phyloP scores from a whole-genome alignment of 2,329 filamentous ascomycete genomes.

The Trichoderma brevicompactum region DNA sequence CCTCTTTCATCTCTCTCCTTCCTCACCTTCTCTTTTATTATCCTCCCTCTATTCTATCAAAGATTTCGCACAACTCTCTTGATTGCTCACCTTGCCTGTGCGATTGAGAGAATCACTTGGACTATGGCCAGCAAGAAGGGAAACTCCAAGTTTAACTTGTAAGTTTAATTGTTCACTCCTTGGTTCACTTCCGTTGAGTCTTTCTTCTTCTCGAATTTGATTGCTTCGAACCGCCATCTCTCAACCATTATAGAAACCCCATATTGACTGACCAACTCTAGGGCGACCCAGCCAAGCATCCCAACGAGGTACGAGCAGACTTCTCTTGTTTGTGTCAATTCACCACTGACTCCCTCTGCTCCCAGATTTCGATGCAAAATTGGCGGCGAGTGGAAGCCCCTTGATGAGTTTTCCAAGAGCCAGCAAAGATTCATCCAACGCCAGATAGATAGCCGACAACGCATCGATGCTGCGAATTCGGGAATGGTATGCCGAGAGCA shows the following conservation, averaged over 20 bases:
- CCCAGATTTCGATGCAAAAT: slow-evolving; percentile 43
- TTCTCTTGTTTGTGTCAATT: no score
- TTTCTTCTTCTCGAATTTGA: background rate
- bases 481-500: slow-evolving; percentile 47
- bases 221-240: background rate
- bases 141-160: background rate
- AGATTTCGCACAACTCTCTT: background rate
- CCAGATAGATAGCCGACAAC: slow-evolving; percentile 27
- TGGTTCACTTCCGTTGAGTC: no score
- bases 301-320: slow-evolving; percentile 30
- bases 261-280: slow-evolving; percentile 12
- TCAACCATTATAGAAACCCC: background rate
- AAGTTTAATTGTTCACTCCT: background rate
- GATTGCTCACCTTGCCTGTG: background rate
- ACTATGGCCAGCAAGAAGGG: slow-evolving; percentile 7
- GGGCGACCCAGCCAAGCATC: slow-evolving; percentile 11
- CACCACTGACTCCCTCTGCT: background rate
- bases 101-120: background rate
- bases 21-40: background rate
- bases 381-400: slow-evolving; percentile 44
- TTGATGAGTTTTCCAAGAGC: slow-evolving; percentile 40
- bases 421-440: slow-evolving; percentile 39
- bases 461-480: slow-evolving; percentile 39
- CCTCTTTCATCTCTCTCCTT: background rate
- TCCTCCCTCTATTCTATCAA: background rate